phyloP scores from a whole-genome alignment of 306 rosid genomes.

The Lablab purpureus region DNA sequence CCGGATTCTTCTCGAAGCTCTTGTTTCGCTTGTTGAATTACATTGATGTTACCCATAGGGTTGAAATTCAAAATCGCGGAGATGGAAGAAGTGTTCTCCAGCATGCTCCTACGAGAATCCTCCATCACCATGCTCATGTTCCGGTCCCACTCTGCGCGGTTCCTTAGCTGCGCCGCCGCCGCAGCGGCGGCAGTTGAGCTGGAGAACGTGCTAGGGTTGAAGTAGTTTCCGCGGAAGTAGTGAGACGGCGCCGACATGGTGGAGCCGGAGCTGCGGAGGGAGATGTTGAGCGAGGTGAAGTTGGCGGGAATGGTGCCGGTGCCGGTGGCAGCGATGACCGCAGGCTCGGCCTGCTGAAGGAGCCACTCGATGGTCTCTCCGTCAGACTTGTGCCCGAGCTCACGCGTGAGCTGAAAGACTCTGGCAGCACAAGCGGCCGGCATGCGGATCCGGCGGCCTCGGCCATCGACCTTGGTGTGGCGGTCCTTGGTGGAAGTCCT shows the following conservation, averaged over 20 bases:
- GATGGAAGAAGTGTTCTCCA: constrained; percentile 53
- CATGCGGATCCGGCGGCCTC: constrained; percentile 99
- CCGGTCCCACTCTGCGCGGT: constrained; percentile 60
- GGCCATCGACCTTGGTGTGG: constrained; percentile 94
- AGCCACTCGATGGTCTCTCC: constrained; percentile 99
- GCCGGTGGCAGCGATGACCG: constrained; percentile 95
- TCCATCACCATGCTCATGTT: constrained; percentile 47
- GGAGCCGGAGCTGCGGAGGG: constrained; percentile 95
- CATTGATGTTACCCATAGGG: constrained; percentile 50
- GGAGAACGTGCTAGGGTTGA: constrained; percentile 57
- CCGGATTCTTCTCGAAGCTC: constrained; percentile 56
- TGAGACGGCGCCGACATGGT: constrained; percentile 88
- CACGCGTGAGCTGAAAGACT: constrained; percentile 90
- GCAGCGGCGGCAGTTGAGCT: constrained; percentile 49
- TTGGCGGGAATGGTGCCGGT: constrained; percentile 96
- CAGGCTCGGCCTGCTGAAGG: constrained; percentile 90
- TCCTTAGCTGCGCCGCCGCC: constrained; percentile 50
- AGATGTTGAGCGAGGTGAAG: constrained; percentile 89
- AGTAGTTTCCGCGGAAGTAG: constrained; percentile 63
- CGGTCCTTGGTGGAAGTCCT: constrained; percentile 82
- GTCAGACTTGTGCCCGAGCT: constrained; percentile 91
- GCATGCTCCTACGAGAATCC: constrained; percentile 53
- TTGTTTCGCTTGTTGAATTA: constrained; percentile 61
- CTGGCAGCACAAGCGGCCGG: constrained; percentile 96
- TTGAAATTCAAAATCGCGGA: constrained; percentile 72